Base-by-base conservation (phyloP, 768 basidiomycete species). In the Tephrocybe rancida region DNA sequence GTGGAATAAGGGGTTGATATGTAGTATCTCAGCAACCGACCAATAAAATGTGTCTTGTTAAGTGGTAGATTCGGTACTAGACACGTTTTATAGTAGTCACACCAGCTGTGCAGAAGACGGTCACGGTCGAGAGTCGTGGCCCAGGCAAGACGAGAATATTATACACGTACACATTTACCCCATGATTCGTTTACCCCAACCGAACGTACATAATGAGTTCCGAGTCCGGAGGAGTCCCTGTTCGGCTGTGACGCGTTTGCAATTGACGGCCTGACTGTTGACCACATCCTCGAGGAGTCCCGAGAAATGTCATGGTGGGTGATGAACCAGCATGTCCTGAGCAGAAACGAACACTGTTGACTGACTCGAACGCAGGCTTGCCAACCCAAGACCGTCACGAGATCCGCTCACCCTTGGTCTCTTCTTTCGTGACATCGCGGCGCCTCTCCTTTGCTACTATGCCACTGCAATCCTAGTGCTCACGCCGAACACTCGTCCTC, bases 391-490 rank as follows among this genome's bases (percentile, higher is more conserved):
- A 44, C 68, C 70, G 25, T 54, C 62, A 44, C 70, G 77, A 44
- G 63, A 64, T 26, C 69, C 79, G 5, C 46, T 81, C 19, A 71
- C 69, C 3, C 24, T 57, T 27, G 30, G 65, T 43, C 67, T 70
- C 24, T 74, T 73, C 58, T 59, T 62, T 26, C 69, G 70, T 9
- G 66, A 73, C 44, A 54, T 83, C 27, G 22, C 78, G 14, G 81
- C 80, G 1, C 64, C 75, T 14, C 19, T 80, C 1, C 50, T 78
- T 21, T 70, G 70, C 52, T 83, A 79, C 65, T 83, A 80, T 69
- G 66, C 61, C 10, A 79, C 80, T 49, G 84, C 84, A 11, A 63
- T 82, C 29, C 73, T 87, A 44, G 80, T 84, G 6, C 69, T 81
- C 34, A 62, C 77, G 13, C 79, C 79, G 0, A 66, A 65, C 27